phyloP scores from a whole-genome alignment of 2,329 filamentous ascomycete species.

The Emydomyces testavorans region DNA sequence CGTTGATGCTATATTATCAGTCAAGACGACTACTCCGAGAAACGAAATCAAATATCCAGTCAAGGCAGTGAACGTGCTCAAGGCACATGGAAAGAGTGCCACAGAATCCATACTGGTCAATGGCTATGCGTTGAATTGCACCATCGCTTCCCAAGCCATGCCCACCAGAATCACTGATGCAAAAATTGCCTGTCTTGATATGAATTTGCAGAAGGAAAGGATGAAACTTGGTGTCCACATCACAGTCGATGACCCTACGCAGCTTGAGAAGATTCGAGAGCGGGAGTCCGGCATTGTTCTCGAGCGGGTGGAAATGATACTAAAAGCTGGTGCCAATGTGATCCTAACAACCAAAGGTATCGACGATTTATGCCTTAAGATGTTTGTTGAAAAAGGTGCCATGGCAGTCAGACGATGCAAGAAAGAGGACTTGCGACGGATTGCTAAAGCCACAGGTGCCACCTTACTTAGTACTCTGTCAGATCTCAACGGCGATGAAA shows the following conservation, averaged over 20 bases:
- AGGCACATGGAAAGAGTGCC: slow-evolving; percentile 85
- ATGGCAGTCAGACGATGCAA: slow-evolving; percentile 96
- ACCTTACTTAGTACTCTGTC: slow-evolving; percentile 87
- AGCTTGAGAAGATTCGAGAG: slow-evolving; percentile 92
- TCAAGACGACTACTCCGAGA: slow-evolving; percentile 85
- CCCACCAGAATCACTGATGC: slow-evolving; percentile 81
- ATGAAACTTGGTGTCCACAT: slow-evolving; percentile 99
- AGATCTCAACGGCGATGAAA: slow-evolving; percentile 94
- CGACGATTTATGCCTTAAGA: slow-evolving; percentile 87
- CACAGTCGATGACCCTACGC: slow-evolving; percentile 91
- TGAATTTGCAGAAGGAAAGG: slow-evolving; percentile 96
- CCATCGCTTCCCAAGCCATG: slow-evolving; percentile 96
- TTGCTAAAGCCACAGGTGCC: slow-evolving; percentile 90
- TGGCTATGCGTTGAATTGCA: slow-evolving; percentile 97
- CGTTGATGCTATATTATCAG: slow-evolving; percentile 88
- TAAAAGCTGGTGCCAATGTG: slow-evolving; percentile 94
- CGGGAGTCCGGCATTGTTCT: slow-evolving; percentile 87
- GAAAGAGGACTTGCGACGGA: slow-evolving; percentile 93
- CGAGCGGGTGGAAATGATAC: slow-evolving; percentile 90
- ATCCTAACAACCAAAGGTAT: slow-evolving; percentile 97
- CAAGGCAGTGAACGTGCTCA: slow-evolving; percentile 97
- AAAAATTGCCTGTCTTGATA: slow-evolving; percentile 93
- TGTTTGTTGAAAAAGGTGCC: slow-evolving; percentile 84
- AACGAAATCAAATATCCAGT: slow-evolving; percentile 93
- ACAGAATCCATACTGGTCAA: slow-evolving; percentile 83